Percentiles rank a stretch among this genome's conserved stretches.
Conservation (phyloP, 148 eudicot species). For the Spergularia bocconei region DNA sequence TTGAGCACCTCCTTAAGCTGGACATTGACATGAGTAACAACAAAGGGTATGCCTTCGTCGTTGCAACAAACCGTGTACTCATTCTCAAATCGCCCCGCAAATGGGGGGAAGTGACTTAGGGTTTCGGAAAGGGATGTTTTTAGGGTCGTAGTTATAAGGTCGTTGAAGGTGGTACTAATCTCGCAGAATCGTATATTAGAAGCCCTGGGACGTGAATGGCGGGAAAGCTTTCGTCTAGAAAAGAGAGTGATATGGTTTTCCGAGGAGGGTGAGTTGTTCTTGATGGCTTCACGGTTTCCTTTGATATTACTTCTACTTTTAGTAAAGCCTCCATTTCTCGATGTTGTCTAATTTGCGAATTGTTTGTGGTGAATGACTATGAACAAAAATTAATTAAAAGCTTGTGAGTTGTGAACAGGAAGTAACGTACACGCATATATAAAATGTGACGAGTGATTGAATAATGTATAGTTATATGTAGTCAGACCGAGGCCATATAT, state of each 20-base stretch:
- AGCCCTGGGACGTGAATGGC: not conserved
- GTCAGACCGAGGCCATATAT: too few relatives aligned
- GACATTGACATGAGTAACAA: not conserved
- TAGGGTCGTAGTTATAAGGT: not conserved
- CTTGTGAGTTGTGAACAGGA: too few relatives aligned
- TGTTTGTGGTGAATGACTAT: too few relatives aligned
- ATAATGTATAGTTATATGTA: too few relatives aligned
- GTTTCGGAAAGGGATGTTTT: slow-evolving; percentile 1
- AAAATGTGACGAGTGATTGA: too few relatives aligned
- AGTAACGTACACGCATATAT: too few relatives aligned
- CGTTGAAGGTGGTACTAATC: not conserved
- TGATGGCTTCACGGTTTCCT: not conserved
- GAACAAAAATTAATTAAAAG: too few relatives aligned
- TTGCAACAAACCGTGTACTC: not conserved
- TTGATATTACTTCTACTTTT: not conserved
- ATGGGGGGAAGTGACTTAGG: not conserved
- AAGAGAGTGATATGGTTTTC: not conserved
- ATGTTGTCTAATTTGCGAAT: not conserved
- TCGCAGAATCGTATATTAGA: not conserved
- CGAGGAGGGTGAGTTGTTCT: not conserved
- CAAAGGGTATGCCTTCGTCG: not conserved
- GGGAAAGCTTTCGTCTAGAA: not conserved
- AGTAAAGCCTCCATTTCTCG: too few relatives aligned
- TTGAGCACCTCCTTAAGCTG: not conserved
- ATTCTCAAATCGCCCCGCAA: not conserved